Evolutionary conservation across 2,329 filamentous ascomycete genomes (phyloP).

Genomic region (Paraphaeosphaeria sporulosa): DNA sequence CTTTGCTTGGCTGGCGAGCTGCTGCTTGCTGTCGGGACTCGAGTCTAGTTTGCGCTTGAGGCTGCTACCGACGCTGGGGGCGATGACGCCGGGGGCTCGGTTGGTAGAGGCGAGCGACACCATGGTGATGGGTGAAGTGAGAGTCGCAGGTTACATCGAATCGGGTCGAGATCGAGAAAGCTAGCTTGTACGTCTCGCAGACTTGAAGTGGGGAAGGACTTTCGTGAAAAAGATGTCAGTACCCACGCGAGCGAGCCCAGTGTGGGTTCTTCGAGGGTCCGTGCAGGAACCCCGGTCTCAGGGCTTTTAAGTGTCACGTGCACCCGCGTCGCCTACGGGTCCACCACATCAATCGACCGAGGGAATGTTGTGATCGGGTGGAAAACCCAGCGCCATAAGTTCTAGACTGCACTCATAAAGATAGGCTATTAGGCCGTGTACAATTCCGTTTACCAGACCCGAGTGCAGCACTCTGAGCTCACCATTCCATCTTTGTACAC

Average conservation of each 20-base stretch:
- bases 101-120: constrained; percentile 48
- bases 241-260: background rate
- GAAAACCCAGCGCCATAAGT: too few relatives aligned
- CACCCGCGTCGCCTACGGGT: background rate
- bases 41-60: constrained; percentile 48
- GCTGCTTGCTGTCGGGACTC: constrained; percentile 42
- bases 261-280: constrained; percentile 6
- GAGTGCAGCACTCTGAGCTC: background rate
- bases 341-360: background rate
- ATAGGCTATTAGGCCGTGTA: background rate
- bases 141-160: constrained; percentile 38
- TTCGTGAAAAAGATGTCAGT: constrained; percentile 12
- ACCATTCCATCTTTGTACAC: background rate
- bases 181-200: background rate
- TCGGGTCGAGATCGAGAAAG: constrained; percentile 11
- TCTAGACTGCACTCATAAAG: too few relatives aligned
- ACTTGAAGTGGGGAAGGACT: constrained; percentile 1
- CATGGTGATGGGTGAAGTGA: constrained; percentile 33
- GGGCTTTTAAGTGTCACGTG: constrained; percentile 1
- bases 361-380: background rate
- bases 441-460: background rate
- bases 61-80: constrained; percentile 42
- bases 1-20: constrained; percentile 51
- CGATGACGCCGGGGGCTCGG: constrained; percentile 35
- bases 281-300: background rate